Evolutionary conservation across 139 green algal species (phyloP), one percentile per base, ranked within the genome.

Genomic region (Desmodesmus armatus): DNA sequence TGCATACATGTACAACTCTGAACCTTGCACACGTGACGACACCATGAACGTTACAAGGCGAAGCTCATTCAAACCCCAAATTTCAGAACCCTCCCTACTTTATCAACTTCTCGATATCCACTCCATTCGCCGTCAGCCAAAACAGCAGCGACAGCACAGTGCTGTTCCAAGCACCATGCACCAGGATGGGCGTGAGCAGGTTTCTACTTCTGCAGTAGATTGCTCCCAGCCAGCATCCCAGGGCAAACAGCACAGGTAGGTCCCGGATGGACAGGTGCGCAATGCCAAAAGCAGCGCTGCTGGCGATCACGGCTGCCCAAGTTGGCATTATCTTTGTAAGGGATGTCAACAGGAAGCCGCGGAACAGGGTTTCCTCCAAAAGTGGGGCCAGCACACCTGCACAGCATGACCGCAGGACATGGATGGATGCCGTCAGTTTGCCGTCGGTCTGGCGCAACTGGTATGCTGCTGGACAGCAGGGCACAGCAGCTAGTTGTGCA

Each of bases 341-440:
- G 0, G 92, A 94, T 40, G 95, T 93, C 9, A 98, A 90, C 70
- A 98, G 91, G 88, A 98, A 98, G 60, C 96, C 96, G 7, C 96
- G 88, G 90, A 98, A 98, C 19, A 98, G 92, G 19, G 92, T 88
- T 79, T 98, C 95, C 85, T 98, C 95, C 77, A 98, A 90, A 19
- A 98, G 29, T 0, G 95, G 95, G 21, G 95, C 95, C 65, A 98
- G 85, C 13, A 96, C 83, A 25, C 90, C 91, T 62, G 86, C 23
- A 33, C 25, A 51, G 76, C 53, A 71, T 33, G 4, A 40, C 37
- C 5, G 5, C 15, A 47, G 41, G 43, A n/a, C 41, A 21, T 31
- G n/a, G n/a, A n/a, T n/a, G n/a, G n/a, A n/a, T n/a, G n/a, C n/a
- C n/a, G n/a, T n/a, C n/a, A n/a, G n/a, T n/a, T n/a, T n/a, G n/a